Evolutionary conservation across 306 rosid genomes (phyloP).

Genomic region (Gastrolobium bilobum): DNA sequence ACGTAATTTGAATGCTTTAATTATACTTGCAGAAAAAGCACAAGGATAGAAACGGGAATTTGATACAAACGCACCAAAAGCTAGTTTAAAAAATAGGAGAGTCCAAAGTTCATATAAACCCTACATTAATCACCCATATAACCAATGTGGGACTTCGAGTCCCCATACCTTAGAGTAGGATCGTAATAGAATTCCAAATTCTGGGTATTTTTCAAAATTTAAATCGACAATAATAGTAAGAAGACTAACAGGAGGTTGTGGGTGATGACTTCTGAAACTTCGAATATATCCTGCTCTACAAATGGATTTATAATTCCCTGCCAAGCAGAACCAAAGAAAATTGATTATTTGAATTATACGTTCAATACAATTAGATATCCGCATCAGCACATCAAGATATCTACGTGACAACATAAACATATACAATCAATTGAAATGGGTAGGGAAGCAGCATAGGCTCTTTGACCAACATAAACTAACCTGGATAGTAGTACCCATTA

Average conservation of each 20-base stretch:
- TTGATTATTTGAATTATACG: not conserved
- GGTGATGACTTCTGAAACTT: constrained; percentile 1
- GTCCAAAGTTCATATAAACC: too few species aligned
- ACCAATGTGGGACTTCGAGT: too few species aligned
- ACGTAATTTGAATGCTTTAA: not conserved
- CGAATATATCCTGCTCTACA: constrained; percentile 36
- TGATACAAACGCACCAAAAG: too few species aligned
- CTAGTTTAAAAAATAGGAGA: too few species aligned
- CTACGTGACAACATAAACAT: too few species aligned
- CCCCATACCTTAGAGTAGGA: too few species aligned
- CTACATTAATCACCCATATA: too few species aligned
- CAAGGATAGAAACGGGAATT: not conserved
- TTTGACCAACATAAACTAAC: constrained; percentile 46
- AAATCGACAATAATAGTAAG: not conserved
- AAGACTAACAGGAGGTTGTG: constrained; percentile 50
- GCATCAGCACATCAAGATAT: not conserved
- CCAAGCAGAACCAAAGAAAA: constrained; percentile 27
- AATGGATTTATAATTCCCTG: constrained; percentile 48
- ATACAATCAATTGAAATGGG: not conserved
- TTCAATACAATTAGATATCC: constrained; percentile 5
- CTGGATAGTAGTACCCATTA: constrained; percentile 63
- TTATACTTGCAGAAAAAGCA: not conserved
- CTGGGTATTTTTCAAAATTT: not conserved
- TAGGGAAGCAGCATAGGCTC: not conserved
- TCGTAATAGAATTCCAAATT: not conserved